These are phyloP conservation scores for Chloridella minuta DNA, from an alignment of 352 stramenopile genomes.

Conservation along the genomic window DNA sequence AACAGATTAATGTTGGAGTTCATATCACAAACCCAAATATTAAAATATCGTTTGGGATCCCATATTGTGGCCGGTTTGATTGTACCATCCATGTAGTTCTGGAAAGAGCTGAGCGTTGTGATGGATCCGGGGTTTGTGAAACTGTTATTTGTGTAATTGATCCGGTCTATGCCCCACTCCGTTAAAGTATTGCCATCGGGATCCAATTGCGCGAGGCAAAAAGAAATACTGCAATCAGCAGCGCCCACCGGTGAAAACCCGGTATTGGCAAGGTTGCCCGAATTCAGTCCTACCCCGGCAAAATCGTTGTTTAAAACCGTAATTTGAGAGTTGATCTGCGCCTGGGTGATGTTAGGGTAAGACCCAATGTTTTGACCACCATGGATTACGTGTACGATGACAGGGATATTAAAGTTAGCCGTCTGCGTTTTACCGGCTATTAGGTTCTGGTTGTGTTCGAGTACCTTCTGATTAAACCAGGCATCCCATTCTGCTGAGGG, in stretches of 20 bases:
- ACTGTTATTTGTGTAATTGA: not conserved
- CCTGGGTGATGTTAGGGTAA: not conserved
- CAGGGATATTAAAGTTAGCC: too few relatives aligned
- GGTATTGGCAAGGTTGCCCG: not conserved
- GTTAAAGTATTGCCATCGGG: not conserved
- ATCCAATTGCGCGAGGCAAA: not conserved
- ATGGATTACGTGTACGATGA: too few relatives aligned
- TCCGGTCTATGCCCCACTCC: not conserved
- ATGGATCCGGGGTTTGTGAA: not conserved
- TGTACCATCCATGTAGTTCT: not conserved
- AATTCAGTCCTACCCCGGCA: not conserved
- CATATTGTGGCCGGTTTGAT: not conserved
- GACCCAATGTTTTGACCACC: too few relatives aligned
- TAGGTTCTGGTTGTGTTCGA: too few relatives aligned
- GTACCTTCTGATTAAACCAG: too few relatives aligned
- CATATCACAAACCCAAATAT: not conserved
- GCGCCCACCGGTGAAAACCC: too few relatives aligned
- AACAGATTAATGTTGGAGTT: not conserved
- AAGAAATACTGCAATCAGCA: too few relatives aligned
- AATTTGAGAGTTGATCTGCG: not conserved
- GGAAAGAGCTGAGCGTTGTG: not conserved
- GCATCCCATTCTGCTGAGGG: too few relatives aligned
- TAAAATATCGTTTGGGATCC: not conserved
- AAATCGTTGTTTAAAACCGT: not conserved
- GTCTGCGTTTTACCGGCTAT: too few relatives aligned